These are phyloP conservation scores for Xylariales sp. DNA, from an alignment of 2,329 filamentous ascomycete species.

Conservation along the genomic window DNA sequence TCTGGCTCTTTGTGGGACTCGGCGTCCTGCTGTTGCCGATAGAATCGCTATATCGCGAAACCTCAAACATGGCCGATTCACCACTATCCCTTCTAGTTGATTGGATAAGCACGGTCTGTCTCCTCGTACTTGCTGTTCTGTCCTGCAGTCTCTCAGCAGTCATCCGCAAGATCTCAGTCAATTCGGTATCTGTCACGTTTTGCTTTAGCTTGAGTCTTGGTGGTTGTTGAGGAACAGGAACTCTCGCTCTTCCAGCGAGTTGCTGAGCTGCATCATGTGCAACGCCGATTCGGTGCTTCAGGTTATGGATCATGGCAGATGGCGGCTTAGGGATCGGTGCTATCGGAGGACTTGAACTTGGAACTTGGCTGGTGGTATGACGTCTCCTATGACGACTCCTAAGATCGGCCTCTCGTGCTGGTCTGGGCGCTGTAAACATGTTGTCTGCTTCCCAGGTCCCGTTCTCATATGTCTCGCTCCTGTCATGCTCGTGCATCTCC, in stretches of 20 bases:
- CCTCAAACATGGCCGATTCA: neutral
- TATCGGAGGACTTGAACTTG: neutral
- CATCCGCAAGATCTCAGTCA: slow-evolving; percentile 46
- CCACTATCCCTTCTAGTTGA: neutral
- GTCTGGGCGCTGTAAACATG: no score
- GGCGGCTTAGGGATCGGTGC: slow-evolving; percentile 2
- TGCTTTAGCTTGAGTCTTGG: slow-evolving; percentile 16
- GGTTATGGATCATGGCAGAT: neutral
- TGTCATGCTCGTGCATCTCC: neutral
- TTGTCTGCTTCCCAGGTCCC: no score
- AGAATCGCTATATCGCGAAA: neutral
- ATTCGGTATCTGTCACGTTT: slow-evolving; percentile 40
- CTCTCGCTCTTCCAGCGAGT: slow-evolving; percentile 21
- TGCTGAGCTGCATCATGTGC: slow-evolving; percentile 21
- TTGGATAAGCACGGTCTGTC: slow-evolving; percentile 22
- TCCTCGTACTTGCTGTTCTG: slow-evolving; percentile 25
- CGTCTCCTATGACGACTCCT: neutral
- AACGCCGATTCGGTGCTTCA: slow-evolving; percentile 9
- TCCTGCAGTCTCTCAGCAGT: slow-evolving; percentile 48
- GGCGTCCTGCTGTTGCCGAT: slow-evolving; percentile 15
- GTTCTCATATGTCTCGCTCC: no score
- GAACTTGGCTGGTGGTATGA: neutral
- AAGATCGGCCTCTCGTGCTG: no score
- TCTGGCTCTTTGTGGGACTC: slow-evolving; percentile 25
- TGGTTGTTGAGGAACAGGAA: slow-evolving; percentile 11